These are phyloP conservation scores for Entophlyctis luteolus DNA, from an alignment of 192 early-diverging fungal genomes.

Conservation along the genomic window DNA sequence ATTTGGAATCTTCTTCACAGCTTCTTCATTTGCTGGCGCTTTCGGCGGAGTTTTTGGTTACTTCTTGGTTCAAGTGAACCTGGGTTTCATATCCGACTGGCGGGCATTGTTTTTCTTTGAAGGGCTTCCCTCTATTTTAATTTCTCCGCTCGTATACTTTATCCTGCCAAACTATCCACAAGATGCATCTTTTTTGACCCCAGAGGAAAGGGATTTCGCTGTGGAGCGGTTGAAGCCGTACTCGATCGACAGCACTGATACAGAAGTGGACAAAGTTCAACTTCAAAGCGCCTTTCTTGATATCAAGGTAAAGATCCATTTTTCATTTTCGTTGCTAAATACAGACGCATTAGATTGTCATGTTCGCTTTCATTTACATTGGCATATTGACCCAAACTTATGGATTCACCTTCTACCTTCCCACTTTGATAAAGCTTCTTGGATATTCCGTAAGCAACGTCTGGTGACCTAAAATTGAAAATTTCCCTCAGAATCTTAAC, in stretches of 20 bases:
- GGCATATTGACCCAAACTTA: conserved; percentile 18
- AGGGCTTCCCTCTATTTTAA: conserved; percentile 52
- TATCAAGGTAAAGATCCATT: too few species aligned
- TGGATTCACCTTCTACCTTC: conserved; percentile 35
- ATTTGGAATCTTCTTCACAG: conserved; percentile 63
- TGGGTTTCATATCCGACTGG: conserved; percentile 23
- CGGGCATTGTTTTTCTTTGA: conserved; percentile 65
- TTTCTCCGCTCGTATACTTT: conserved; percentile 36
- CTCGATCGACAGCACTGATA: conserved; percentile 6
- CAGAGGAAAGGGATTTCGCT: conserved; percentile 49
- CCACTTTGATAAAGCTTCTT: conserved; percentile 37
- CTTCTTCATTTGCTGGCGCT: conserved; percentile 69
- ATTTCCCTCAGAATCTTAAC: conserved; percentile 9
- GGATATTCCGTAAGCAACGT: conserved; percentile 26
- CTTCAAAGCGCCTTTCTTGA: conserved; percentile 15
- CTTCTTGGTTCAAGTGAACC: conserved; percentile 10
- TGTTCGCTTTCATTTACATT: conserved; percentile 28
- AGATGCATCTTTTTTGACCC: conserved; percentile 46
- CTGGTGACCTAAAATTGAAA: background rate
- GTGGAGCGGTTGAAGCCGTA: conserved; percentile 47
- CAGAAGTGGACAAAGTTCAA: conserved; percentile 14
- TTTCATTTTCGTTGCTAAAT: too few species aligned
- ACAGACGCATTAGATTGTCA: too few species aligned
- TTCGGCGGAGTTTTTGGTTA: conserved; percentile 67
- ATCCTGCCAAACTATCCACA: conserved; percentile 44